Percentiles rank a stretch among this genome's conserved stretches.
Evolutionary conservation across 179 eudicot genomes (phyloP).

Genomic region (Camellia oleifera): DNA sequence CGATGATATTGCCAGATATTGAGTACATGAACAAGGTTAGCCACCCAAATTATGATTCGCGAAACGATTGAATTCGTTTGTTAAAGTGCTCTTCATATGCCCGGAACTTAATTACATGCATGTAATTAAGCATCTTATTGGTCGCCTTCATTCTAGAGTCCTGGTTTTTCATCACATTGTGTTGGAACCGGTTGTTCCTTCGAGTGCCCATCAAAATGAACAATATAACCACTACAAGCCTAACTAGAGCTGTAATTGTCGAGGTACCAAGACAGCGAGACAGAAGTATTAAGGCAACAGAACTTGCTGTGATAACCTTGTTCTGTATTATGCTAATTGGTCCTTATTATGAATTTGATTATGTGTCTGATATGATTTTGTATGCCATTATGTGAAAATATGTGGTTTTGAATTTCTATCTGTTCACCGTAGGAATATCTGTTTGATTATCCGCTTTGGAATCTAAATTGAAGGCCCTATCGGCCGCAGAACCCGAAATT

Average conservation of each 20-base stretch:
- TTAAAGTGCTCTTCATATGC: slow-evolving; percentile 95
- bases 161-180: slow-evolving; percentile 61
- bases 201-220: slow-evolving; percentile 53
- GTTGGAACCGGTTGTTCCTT: slow-evolving; percentile 64
- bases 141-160: slow-evolving; percentile 95
- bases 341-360: no score
- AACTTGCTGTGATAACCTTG: no score
- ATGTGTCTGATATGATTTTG: no score
- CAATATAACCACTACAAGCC: slow-evolving; percentile 44
- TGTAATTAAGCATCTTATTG: slow-evolving; percentile 89
- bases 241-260: slow-evolving; percentile 48
- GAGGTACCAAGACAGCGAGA: slow-evolving; percentile 55
- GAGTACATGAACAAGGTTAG: slow-evolving; percentile 69
- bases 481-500: no score
- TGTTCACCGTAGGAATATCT: no score
- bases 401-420: no score
- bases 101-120: slow-evolving; percentile 93
- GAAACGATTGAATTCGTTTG: slow-evolving; percentile 52
- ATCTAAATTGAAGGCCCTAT: no score
- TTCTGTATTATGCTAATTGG: no score
- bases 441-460: no score
- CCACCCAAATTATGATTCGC: slow-evolving; percentile 77
- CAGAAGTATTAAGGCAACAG: slow-evolving; percentile 57
- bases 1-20: slow-evolving; percentile 54
- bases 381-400: no score